Conservation (phyloP, 176 grass and related monocot genomes). For the Coix lacrymajobi region DNA sequence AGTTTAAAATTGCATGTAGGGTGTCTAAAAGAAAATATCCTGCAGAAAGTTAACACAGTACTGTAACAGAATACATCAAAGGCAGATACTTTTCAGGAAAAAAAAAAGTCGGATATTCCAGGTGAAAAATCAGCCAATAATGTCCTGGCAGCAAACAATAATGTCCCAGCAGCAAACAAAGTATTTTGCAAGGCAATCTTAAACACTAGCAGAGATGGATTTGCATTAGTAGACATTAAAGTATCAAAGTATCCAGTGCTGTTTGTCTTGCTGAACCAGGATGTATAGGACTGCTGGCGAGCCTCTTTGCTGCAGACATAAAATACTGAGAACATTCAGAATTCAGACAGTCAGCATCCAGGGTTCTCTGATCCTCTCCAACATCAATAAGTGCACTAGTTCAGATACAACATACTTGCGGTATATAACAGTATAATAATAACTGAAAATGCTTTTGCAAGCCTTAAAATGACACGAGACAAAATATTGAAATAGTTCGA, state of each 20-base stretch:
- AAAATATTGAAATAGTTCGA: not conserved
- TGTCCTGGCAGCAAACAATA: not conserved
- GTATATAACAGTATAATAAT: not conserved
- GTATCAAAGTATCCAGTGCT: not conserved
- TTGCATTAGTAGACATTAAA: not conserved
- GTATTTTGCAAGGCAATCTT: not conserved
- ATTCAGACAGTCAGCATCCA: not conserved
- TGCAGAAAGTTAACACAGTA: not conserved
- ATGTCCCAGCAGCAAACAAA: not conserved
- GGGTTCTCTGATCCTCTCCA: not conserved
- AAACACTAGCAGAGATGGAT: not conserved
- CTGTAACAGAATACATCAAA: not conserved
- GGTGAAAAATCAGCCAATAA: not conserved
- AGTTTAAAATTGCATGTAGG: not conserved
- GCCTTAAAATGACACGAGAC: constrained; percentile 3
- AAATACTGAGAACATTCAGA: not conserved
- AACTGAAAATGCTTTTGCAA: not conserved
- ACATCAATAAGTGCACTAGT: not conserved
- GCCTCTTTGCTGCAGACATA: not conserved
- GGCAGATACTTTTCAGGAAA: not conserved
- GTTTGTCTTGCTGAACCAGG: not conserved
- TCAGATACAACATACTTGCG: not conserved
- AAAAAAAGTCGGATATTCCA: not conserved
- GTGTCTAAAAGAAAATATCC: not conserved
- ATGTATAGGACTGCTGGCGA: not conserved